A percentile compares a stretch with the other conserved stretches of the same genome.
phyloP scores from a whole-genome alignment of 768 basidiomycete species.

The Amanita muscaria region DNA sequence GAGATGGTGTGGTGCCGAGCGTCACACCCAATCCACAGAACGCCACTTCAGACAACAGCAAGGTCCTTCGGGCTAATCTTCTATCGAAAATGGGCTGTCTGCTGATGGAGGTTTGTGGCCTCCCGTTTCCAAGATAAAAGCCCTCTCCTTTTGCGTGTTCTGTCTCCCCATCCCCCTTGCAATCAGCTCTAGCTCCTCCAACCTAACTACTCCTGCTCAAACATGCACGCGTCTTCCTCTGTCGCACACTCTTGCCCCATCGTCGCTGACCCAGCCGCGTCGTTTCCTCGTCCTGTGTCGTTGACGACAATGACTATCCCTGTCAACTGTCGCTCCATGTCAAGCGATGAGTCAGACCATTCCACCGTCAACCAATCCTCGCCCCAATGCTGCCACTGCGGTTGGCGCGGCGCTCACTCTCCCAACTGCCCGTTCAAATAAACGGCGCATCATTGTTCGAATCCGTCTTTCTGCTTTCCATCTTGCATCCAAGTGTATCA shows the following conservation, averaged over 20 bases:
- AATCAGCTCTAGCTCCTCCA: constrained; percentile 9
- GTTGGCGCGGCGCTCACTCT: constrained; percentile 53
- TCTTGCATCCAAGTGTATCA: constrained; percentile 10
- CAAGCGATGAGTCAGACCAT: constrained; percentile 17
- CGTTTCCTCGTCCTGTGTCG: constrained; percentile 9
- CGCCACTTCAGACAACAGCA: constrained; percentile 4
- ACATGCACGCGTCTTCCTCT: constrained; percentile 10
- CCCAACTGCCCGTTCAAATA: constrained; percentile 61
- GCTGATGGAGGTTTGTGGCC: constrained; percentile 6
- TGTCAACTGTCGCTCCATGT: constrained; percentile 10
- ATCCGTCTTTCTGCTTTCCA: constrained; percentile 7
- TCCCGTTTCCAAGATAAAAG: constrained; percentile 26
- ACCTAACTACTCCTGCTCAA: neutral
- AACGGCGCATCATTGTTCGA: constrained; percentile 10
- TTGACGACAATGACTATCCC: constrained; percentile 4
- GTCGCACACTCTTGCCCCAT: constrained; percentile 12
- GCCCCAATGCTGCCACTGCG: constrained; percentile 77
- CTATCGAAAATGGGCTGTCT: constrained; percentile 1
- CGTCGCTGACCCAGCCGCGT: constrained; percentile 8
- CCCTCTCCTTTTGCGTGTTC: constrained; percentile 14
- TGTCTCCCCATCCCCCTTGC: constrained; percentile 17
- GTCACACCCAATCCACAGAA: constrained; percentile 1
- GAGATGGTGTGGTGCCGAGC: neutral
- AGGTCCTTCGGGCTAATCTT: constrained; percentile 9
- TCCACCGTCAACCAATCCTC: constrained; percentile 40